Conservation (phyloP, 108 stramenopile genomes). For the Aureococcus anophagefferens region DNA sequence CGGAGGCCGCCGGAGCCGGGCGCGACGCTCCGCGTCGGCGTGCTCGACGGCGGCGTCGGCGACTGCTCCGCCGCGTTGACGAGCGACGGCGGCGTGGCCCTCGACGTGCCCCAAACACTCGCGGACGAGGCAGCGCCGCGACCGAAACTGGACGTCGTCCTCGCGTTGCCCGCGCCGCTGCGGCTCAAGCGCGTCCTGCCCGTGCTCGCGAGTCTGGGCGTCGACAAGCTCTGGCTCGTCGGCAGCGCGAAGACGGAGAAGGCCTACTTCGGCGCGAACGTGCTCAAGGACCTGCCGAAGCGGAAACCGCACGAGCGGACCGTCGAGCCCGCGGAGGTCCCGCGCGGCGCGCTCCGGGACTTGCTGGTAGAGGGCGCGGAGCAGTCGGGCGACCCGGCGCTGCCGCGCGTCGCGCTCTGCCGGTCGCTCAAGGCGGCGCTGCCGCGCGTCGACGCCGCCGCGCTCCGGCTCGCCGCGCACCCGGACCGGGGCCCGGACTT, state of each 20-base stretch:
- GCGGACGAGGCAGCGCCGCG: neutral
- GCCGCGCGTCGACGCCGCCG: conserved; percentile 6
- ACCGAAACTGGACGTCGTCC: conserved; percentile 43
- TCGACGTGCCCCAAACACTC: neutral
- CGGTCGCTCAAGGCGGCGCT: conserved; percentile 22
- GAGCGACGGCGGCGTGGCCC: neutral
- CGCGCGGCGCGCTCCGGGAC: conserved; percentile 26
- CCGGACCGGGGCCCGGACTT: neutral
- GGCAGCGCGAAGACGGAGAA: conserved; percentile 66
- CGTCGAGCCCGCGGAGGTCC: neutral
- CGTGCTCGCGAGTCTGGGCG: conserved; percentile 73
- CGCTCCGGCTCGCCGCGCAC: conserved; percentile 3
- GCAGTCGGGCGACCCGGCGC: conserved; percentile 24
- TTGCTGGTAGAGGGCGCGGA: conserved; percentile 55
- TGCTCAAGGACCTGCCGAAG: conserved; percentile 68
- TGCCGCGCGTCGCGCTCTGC: conserved; percentile 17
- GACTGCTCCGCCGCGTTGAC: neutral
- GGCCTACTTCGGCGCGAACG: conserved; percentile 80
- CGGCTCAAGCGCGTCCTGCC: conserved; percentile 75
- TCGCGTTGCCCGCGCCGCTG: conserved; percentile 77
- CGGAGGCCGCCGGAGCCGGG: neutral
- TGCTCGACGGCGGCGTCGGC: neutral
- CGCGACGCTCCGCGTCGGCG: neutral
- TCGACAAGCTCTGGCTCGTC: conserved; percentile 61
- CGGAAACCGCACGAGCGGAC: no score